These are phyloP conservation scores for Cryptococcus sp. DNA, from an alignment of 1,284 basidiomycete species.

Conservation along the genomic window DNA sequence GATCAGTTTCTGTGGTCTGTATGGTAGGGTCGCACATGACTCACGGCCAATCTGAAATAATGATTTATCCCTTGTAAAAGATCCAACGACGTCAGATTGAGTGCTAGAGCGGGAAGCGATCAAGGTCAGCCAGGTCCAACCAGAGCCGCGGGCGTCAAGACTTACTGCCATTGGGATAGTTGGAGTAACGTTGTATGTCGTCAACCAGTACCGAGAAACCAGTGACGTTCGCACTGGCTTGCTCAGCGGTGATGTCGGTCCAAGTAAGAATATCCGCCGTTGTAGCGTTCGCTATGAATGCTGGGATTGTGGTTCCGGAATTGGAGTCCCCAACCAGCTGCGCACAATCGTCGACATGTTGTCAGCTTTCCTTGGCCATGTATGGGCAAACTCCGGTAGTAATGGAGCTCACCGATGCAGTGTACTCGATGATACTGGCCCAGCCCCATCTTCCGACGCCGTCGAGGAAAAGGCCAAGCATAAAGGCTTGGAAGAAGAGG, in stretches of 20 bases:
- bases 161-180: slow-evolving; percentile 23
- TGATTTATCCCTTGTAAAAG: slow-evolving; percentile 21
- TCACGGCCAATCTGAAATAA: slow-evolving; percentile 40
- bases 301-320: slow-evolving; percentile 19
- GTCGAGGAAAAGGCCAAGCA: slow-evolving; percentile 46
- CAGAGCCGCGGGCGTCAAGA: background rate
- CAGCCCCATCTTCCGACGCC: slow-evolving; percentile 49
- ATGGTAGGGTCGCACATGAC: slow-evolving; percentile 7
- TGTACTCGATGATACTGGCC: slow-evolving; percentile 43
- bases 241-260: slow-evolving; percentile 18
- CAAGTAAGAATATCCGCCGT: slow-evolving; percentile 14
- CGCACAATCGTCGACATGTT: background rate
- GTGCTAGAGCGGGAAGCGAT: slow-evolving; percentile 4
- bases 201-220: slow-evolving; percentile 32
- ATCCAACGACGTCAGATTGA: slow-evolving; percentile 14
- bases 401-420: slow-evolving; percentile 24
- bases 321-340: slow-evolving; percentile 34
- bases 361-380: background rate
- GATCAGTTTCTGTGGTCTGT: background rate
- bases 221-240: slow-evolving; percentile 16
- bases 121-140: background rate
- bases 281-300: slow-evolving; percentile 11
- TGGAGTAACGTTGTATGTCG: slow-evolving; percentile 26
- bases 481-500: slow-evolving; percentile 41
- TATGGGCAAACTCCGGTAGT: background rate